A percentile compares a stretch with the other conserved stretches of the same genome.
Conservation (phyloP, 306 rosid species). For the Cucurbita argyrosperma region DNA sequence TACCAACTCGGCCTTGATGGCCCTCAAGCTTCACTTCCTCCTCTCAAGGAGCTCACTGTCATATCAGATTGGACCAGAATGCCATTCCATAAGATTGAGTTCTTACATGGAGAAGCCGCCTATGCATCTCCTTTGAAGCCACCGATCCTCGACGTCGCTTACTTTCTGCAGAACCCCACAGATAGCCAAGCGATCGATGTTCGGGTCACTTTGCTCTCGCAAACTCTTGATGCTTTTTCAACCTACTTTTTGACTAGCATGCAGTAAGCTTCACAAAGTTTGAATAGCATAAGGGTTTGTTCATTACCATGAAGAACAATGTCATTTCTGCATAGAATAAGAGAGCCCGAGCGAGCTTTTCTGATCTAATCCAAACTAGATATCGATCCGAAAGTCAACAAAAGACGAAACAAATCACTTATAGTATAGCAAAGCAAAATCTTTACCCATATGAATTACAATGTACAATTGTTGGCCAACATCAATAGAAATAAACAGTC, state of each 20-base stretch:
- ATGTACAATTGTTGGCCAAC: slow-evolving; percentile 10
- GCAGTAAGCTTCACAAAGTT: slow-evolving; percentile 2
- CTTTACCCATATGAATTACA: slow-evolving; percentile 6
- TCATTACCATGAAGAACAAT: not conserved
- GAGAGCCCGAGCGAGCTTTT: not conserved
- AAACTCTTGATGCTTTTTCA: slow-evolving; percentile 21
- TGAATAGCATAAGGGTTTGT: slow-evolving; percentile 1
- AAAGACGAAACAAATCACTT: not conserved
- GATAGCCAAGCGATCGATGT: slow-evolving; percentile 29
- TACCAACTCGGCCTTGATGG: slow-evolving; percentile 43
- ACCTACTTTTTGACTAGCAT: slow-evolving; percentile 15
- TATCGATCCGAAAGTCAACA: not conserved
- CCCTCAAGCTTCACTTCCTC: slow-evolving; percentile 35
- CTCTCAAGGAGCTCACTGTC: slow-evolving; percentile 50
- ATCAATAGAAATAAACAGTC: not conserved
- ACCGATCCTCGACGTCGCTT: slow-evolving; percentile 44
- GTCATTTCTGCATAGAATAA: not conserved
- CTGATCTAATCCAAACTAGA: not conserved
- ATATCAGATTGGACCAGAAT: slow-evolving; percentile 76
- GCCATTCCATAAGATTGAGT: slow-evolving; percentile 48
- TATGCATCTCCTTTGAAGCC: slow-evolving; percentile 46
- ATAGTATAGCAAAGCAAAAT: not conserved
- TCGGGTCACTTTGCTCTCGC: slow-evolving; percentile 35
- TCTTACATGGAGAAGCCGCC: slow-evolving; percentile 30
- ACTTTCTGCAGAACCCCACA: slow-evolving; percentile 44